These are phyloP conservation scores for Francoa sonchifolia DNA, from an alignment of 441 rosid genomes.

Conservation along the genomic window DNA sequence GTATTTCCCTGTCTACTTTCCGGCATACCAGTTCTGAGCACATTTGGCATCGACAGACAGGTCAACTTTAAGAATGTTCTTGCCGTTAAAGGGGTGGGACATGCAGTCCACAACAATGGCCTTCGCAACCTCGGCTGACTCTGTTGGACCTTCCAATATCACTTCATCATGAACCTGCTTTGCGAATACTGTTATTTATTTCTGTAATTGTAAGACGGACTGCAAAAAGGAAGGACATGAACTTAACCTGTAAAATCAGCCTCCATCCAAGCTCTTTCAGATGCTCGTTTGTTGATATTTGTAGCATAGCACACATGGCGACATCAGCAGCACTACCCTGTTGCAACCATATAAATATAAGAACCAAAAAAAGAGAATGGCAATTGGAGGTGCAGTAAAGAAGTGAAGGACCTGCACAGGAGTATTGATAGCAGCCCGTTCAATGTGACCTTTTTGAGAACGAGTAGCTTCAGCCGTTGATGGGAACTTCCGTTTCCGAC, in stretches of 20 bases:
- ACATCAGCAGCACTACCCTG: conserved; percentile 99
- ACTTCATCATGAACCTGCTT: conserved; percentile 96
- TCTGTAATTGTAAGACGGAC: not conserved
- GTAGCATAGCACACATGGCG: conserved; percentile 96
- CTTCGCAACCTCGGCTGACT: conserved; percentile 76
- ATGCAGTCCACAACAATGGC: conserved; percentile 79
- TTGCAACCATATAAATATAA: conserved; percentile 9
- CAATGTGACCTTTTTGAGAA: conserved; percentile 55
- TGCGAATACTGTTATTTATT: not conserved
- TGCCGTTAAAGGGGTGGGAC: conserved; percentile 69
- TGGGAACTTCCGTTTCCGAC: conserved; percentile 80
- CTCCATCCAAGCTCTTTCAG: conserved; percentile 87
- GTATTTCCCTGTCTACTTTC: conserved; percentile 38
- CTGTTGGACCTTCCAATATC: conserved; percentile 91
- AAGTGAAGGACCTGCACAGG: conserved; percentile 75
- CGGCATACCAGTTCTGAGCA: conserved; percentile 88
- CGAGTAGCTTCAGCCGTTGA: conserved; percentile 24
- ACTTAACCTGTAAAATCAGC: conserved; percentile 72
- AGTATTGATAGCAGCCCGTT: conserved; percentile 90
- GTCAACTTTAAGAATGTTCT: conserved; percentile 66
- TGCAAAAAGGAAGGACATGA: conserved; percentile 5
- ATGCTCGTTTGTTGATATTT: conserved; percentile 49
- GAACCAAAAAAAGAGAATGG: conserved; percentile 9
- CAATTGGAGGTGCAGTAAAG: conserved; percentile 4
- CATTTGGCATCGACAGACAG: conserved; percentile 85